Conservation (phyloP, 331 rosid species). For the Pyracantha coccinea region DNA sequence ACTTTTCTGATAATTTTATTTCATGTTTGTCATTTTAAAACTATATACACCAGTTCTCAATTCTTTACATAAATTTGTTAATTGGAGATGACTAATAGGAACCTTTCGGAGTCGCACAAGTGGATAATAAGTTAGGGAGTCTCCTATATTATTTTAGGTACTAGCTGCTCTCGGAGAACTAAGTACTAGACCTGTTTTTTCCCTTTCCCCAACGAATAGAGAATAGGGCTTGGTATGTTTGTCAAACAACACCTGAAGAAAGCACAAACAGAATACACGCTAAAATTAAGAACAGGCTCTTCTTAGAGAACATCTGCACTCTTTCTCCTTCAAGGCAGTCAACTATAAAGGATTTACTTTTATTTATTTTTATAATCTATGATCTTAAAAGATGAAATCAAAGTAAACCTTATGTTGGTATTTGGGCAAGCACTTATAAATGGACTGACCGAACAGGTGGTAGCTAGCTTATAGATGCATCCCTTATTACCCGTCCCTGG, state of each 20-base stretch:
- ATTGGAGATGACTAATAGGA: neutral
- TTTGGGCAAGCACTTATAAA: neutral
- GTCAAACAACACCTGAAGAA: neutral
- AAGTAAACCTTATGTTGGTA: neutral
- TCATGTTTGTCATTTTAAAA: neutral
- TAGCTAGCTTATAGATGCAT: neutral
- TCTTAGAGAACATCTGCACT: neutral
- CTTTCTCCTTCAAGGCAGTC: neutral
- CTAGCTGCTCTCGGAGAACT: neutral
- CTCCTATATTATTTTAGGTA: neutral
- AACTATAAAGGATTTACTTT: neutral
- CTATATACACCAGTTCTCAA: neutral
- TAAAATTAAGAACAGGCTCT: neutral
- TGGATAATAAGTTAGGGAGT: neutral
- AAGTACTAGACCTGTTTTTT: neutral
- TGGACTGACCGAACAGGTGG: neutral
- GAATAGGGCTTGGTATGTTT: neutral
- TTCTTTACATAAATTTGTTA: neutral
- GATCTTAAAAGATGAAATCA: neutral
- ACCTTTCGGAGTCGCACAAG: neutral
- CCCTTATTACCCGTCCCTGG: neutral
- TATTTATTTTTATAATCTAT: neutral
- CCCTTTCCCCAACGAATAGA: neutral
- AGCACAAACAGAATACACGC: neutral
- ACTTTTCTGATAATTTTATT: neutral